These are phyloP conservation scores for Breviolum minutum DNA, from an alignment of 73 alveolate genomes.

Conservation along the genomic window DNA sequence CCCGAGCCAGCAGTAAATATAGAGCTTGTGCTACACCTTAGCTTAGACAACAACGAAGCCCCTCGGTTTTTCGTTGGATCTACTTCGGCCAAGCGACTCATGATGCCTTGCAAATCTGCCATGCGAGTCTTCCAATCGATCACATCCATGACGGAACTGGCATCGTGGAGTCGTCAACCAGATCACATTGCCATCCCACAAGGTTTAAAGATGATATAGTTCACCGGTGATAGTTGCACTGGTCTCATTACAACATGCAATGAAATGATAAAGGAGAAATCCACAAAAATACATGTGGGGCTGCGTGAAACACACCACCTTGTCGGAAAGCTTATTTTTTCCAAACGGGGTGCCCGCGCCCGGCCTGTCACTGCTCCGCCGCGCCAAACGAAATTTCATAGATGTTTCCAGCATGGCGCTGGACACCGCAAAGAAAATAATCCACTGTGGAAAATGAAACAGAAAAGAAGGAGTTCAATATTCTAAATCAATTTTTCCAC, in stretches of 20 bases:
- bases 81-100: constrained; percentile 21
- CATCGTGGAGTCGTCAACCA: neutral
- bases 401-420: neutral
- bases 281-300: too few species aligned
- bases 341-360: too few species aligned
- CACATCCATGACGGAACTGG: constrained; percentile 19
- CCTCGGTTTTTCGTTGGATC: too few species aligned
- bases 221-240: neutral
- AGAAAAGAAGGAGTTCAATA: neutral
- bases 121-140: constrained; percentile 45
- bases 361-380: constrained; percentile 21
- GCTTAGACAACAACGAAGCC: too few species aligned
- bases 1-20: neutral
- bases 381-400: neutral
- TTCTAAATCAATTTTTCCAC: neutral
- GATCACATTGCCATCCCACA: neutral
- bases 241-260: neutral
- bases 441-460: neutral
- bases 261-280: too few species aligned
- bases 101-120: constrained; percentile 64
- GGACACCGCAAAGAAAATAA: neutral
- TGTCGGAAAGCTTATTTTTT: too few species aligned
- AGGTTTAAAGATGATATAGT: neutral
- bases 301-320: too few species aligned
- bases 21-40: neutral